A percentile compares a stretch with the other conserved stretches of the same genome.
Evolutionary conservation across 805 yeast genomes (phyloP).

Genomic region (Saturnispora saitoi): DNA sequence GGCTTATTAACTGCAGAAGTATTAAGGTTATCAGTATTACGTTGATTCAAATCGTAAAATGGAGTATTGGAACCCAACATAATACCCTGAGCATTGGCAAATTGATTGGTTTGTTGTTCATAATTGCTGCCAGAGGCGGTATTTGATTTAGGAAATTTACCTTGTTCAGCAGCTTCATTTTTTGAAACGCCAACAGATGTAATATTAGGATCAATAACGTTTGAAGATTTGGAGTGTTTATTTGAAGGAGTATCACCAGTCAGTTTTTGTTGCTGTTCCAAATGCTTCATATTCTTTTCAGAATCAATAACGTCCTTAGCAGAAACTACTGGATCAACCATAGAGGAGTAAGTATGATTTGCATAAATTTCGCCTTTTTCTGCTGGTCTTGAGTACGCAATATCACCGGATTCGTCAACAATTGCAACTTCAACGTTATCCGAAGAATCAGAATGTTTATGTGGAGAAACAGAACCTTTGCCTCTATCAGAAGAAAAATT

Average conservation of each 20-base stretch:
- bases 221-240: neutral
- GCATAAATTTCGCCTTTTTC: conserved; percentile 2
- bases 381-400: neutral
- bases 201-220: too few relatives aligned
- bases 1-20: too few relatives aligned
- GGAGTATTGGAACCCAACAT: neutral
- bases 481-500: neutral
- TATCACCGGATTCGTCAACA: neutral
- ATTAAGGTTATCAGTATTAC: too few relatives aligned
- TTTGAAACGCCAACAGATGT: too few relatives aligned
- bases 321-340: conserved; percentile 23
- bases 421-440: neutral
- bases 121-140: too few relatives aligned
- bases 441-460: neutral
- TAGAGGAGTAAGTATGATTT: conserved; percentile 21
- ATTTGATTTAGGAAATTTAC: too few relatives aligned
- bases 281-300: neutral
- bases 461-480: neutral
- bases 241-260: neutral
- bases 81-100: neutral
- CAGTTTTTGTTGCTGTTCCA: neutral
- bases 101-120: neutral
- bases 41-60: neutral
- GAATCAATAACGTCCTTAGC: conserved; percentile 15
- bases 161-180: too few relatives aligned